Conservation (phyloP, 371 early-diverging fungal species). For the Neoconidiobolus thromboides region DNA sequence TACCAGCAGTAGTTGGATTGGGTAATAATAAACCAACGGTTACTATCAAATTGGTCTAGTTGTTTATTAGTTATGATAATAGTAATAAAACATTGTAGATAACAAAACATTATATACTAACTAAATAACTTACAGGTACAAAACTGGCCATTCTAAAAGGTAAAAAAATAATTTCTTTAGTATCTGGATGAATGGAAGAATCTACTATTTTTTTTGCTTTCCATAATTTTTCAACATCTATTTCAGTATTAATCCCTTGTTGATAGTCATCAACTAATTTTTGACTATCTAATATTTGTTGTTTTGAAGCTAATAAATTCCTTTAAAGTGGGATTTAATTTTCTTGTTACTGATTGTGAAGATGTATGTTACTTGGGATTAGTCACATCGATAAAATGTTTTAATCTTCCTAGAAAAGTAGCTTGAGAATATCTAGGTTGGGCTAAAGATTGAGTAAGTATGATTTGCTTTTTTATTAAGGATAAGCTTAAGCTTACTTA, state of each 20-base stretch:
- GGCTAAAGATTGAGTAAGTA: background rate
- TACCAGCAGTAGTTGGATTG: slow-evolving; percentile 45
- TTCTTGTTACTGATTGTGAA: background rate
- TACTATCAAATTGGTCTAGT: slow-evolving; percentile 47
- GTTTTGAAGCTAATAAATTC: slow-evolving; percentile 28
- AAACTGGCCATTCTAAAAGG: slow-evolving; percentile 72
- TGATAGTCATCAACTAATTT: slow-evolving; percentile 32
- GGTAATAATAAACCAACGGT: slow-evolving; percentile 64
- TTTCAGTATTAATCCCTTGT: slow-evolving; percentile 14
- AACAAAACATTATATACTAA: background rate
- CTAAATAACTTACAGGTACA: slow-evolving; percentile 24
- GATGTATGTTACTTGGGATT: slow-evolving; percentile 28
- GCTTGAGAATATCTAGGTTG: slow-evolving; percentile 44
- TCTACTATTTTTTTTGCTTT: slow-evolving; percentile 55
- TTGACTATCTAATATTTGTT: slow-evolving; percentile 34
- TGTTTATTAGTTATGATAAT: no score
- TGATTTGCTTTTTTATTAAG: no score
- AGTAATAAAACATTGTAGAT: background rate
- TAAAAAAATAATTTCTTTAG: slow-evolving; percentile 51
- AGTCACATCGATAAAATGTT: slow-evolving; percentile 54
- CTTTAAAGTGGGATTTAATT: background rate
- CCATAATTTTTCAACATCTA: slow-evolving; percentile 34
- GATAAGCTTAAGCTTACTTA: no score
- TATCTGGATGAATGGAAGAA: slow-evolving; percentile 64
- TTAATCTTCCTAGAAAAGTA: slow-evolving; percentile 47